Percentiles rank a stretch among this genome's conserved stretches.
Evolutionary conservation across 805 yeast genomes (phyloP).

Genomic region (Priceomyces haplophilus): DNA sequence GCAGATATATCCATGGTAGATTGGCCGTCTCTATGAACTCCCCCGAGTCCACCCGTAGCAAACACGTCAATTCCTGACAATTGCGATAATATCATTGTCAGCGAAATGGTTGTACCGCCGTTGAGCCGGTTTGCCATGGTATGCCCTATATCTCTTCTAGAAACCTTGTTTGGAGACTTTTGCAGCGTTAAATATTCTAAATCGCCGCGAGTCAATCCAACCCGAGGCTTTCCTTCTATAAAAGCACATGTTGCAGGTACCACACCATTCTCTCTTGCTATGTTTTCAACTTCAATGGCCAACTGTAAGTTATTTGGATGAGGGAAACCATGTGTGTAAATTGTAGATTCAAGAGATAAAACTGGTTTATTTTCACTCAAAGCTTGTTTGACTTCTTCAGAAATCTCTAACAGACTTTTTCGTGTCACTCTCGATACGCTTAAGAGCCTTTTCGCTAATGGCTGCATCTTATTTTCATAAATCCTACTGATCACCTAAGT

Average conservation of each 20-base stretch:
- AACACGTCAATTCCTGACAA: slow-evolving; percentile 77
- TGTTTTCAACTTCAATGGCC: slow-evolving; percentile 66
- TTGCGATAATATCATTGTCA: slow-evolving; percentile 79
- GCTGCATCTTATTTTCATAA: neutral
- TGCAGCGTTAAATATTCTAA: slow-evolving; percentile 49
- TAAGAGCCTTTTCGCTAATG: slow-evolving; percentile 4
- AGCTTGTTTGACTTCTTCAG: slow-evolving; percentile 64
- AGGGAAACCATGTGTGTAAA: slow-evolving; percentile 87
- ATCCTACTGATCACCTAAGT: neutral
- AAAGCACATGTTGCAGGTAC: slow-evolving; percentile 86
- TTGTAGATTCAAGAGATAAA: slow-evolving; percentile 83
- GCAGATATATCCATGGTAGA: slow-evolving; percentile 79
- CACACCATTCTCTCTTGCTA: slow-evolving; percentile 60
- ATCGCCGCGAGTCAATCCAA: slow-evolving; percentile 56
- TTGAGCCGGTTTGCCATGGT: slow-evolving; percentile 59
- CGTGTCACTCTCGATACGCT: neutral
- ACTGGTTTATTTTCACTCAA: slow-evolving; percentile 57
- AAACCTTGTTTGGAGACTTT: slow-evolving; percentile 48
- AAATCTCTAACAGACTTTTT: slow-evolving; percentile 19
- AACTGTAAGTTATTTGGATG: slow-evolving; percentile 70
- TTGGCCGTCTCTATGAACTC: slow-evolving; percentile 81
- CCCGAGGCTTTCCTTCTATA: slow-evolving; percentile 64
- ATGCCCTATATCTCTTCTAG: slow-evolving; percentile 75
- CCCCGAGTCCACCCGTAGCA: slow-evolving; percentile 93
- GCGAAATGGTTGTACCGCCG: slow-evolving; percentile 91